Percentiles rank a stretch among this genome's conserved stretches.
Evolutionary conservation across 306 rosid species (phyloP).

Genomic region (Cyamopsis tetragonoloba): DNA sequence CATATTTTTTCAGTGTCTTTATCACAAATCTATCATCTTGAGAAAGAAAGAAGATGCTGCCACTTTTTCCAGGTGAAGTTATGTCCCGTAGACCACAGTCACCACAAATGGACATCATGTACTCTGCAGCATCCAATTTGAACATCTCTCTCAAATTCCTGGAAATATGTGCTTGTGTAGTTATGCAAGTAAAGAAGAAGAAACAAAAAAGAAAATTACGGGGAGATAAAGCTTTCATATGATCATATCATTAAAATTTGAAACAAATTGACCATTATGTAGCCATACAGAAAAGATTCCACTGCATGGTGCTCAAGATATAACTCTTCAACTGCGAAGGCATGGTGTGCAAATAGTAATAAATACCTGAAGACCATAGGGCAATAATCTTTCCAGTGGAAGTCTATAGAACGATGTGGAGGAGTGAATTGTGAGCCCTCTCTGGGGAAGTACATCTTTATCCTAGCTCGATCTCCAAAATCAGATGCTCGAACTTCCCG

Average conservation of each 20-base stretch:
- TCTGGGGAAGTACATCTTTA: slow-evolving; percentile 83
- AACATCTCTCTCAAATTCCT: slow-evolving; percentile 99
- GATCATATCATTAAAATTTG: not conserved
- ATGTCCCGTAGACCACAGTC: slow-evolving; percentile 84
- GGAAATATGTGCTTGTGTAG: slow-evolving; percentile 27
- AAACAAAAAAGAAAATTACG: not conserved
- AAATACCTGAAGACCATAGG: slow-evolving; percentile 98
- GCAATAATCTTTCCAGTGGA: slow-evolving; percentile 96
- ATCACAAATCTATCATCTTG: slow-evolving; percentile 94
- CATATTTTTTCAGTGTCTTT: slow-evolving; percentile 75
- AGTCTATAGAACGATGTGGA: slow-evolving; percentile 78
- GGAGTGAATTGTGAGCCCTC: slow-evolving; percentile 90
- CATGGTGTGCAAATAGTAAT: slow-evolving; percentile 15
- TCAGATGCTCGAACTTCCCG: slow-evolving; percentile 97
- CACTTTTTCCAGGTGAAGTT: slow-evolving; percentile 95
- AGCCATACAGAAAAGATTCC: slow-evolving; percentile 23
- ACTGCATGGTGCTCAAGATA: slow-evolving; percentile 13
- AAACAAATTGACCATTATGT: not conserved
- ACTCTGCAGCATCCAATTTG: slow-evolving; percentile 95
- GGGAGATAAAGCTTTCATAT: not conserved
- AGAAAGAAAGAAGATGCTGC: slow-evolving; percentile 95
- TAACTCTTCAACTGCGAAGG: not conserved
- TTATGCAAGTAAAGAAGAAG: slow-evolving; percentile 14
- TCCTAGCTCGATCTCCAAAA: slow-evolving; percentile 90
- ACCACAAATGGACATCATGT: slow-evolving; percentile 99